These are phyloP conservation scores for Yamadazyma sp. DNA, from an alignment of 1,139 yeast species.

Conservation along the genomic window DNA sequence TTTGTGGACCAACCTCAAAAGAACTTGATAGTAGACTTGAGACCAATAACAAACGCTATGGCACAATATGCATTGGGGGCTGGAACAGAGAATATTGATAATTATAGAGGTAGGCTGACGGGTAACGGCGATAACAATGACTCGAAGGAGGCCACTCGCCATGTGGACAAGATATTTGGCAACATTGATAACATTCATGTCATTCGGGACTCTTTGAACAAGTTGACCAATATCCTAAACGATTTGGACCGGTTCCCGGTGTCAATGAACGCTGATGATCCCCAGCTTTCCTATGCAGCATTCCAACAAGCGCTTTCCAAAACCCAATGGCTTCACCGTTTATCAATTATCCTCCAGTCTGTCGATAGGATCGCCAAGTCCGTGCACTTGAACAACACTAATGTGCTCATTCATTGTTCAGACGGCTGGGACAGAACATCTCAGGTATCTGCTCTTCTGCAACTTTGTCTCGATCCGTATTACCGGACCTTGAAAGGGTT, in stretches of 20 bases:
- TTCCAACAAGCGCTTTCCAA: slow-evolving; percentile 53
- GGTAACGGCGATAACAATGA: slow-evolving; percentile 9
- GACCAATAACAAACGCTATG: slow-evolving; percentile 93
- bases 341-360: slow-evolving; percentile 68
- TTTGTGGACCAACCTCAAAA: slow-evolving; percentile 46
- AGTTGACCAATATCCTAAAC: slow-evolving; percentile 60
- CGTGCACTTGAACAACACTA: slow-evolving; percentile 77
- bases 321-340: slow-evolving; percentile 79
- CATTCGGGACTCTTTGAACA: slow-evolving; percentile 79
- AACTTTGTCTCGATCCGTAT: slow-evolving; percentile 86
- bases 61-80: slow-evolving; percentile 98
- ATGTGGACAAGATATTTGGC: slow-evolving; percentile 65
- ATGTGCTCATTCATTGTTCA: slow-evolving; percentile 86
- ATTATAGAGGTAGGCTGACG: slow-evolving; percentile 51
- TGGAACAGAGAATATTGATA: slow-evolving; percentile 91
- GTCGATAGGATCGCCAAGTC: slow-evolving; percentile 79
- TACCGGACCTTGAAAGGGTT: slow-evolving; percentile 87
- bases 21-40: slow-evolving; percentile 82
- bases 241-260: slow-evolving; percentile 62
- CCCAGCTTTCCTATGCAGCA: slow-evolving; percentile 22
- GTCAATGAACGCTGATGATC: slow-evolving; percentile 15
- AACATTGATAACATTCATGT: slow-evolving; percentile 96
- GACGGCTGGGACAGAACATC: slow-evolving; percentile 99
- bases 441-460: slow-evolving; percentile 81
- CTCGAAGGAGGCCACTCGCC: slow-evolving; percentile 14